These are phyloP conservation scores for Arabis hirsuta DNA, from an alignment of 345 rosid species.

Conservation along the genomic window DNA sequence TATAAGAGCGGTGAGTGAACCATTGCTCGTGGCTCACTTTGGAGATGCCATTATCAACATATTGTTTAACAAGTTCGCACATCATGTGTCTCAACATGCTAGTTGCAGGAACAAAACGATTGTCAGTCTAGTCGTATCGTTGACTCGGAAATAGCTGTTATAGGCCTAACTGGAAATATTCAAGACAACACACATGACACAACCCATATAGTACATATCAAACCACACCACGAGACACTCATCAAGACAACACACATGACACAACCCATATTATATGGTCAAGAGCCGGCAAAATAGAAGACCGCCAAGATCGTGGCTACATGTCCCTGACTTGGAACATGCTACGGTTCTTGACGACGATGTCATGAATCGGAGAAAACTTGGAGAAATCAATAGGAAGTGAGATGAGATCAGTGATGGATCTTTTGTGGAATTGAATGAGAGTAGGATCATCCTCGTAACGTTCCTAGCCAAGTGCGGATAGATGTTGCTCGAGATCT, in stretches of 20 bases:
- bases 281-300: not conserved
- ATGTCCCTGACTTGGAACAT: conserved; percentile 68
- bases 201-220: not conserved
- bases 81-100: conserved; percentile 35
- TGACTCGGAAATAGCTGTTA: conserved; percentile 6
- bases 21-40: conserved; percentile 58
- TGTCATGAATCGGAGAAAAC: conserved; percentile 77
- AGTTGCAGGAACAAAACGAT: conserved; percentile 43
- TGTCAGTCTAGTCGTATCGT: conserved; percentile 27
- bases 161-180: too few species aligned
- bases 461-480: conserved; percentile 82
- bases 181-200: too few species aligned
- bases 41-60: conserved; percentile 47
- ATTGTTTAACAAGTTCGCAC: conserved; percentile 45
- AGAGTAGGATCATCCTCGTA: conserved; percentile 67
- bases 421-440: conserved; percentile 73
- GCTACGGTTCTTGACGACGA: conserved; percentile 78
- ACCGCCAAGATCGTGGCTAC: conserved; percentile 31
- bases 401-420: conserved; percentile 68
- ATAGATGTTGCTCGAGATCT: conserved; percentile 58
- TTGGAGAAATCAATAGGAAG: conserved; percentile 73
- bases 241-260: not conserved
- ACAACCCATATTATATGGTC: not conserved
- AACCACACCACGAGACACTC: not conserved
- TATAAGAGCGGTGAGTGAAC: conserved; percentile 68